phyloP scores from a whole-genome alignment of 1,139 yeast genomes.

The Blastobotrys capitulatus region DNA sequence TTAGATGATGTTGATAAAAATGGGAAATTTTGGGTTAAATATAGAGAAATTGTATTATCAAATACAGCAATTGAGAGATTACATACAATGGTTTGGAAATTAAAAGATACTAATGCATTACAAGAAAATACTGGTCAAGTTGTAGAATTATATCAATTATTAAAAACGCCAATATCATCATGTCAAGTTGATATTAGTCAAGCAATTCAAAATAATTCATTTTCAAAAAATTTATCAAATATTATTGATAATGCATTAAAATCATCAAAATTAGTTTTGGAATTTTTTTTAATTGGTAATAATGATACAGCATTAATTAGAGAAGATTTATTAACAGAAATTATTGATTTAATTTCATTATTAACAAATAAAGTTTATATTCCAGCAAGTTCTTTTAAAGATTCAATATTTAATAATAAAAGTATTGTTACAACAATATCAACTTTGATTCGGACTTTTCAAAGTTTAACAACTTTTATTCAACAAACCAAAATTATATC shows the following conservation, averaged over 20 bases:
- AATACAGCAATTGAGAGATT: conserved; percentile 8
- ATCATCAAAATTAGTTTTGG: conserved; percentile 6
- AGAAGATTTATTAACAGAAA: conserved; percentile 6
- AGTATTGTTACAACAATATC: neutral
- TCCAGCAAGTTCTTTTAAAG: neutral
- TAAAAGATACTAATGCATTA: conserved; percentile 4
- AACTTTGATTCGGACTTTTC: neutral
- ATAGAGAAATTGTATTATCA: conserved; percentile 3
- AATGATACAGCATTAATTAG: neutral
- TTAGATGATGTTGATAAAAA: neutral
- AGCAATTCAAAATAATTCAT: neutral
- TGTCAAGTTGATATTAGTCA: neutral
- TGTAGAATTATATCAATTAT: conserved; percentile 4
- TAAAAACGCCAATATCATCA: conserved; percentile 3
- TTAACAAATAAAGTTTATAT: conserved; percentile 2
- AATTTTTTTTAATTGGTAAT: conserved; percentile 3
- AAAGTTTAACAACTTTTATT: neutral
- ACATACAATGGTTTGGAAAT: conserved; percentile 7
- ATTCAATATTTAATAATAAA: neutral
- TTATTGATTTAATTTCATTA: conserved; percentile 1
- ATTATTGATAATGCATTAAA: conserved; percentile 4
- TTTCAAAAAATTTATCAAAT: neutral
- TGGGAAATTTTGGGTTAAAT: conserved; percentile 1
- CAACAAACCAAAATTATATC: neutral
- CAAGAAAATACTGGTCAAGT: conserved; percentile 7